Evolutionary conservation across 176 grass and related monocot species (phyloP).

Genomic region (Cenchrus americanus): DNA sequence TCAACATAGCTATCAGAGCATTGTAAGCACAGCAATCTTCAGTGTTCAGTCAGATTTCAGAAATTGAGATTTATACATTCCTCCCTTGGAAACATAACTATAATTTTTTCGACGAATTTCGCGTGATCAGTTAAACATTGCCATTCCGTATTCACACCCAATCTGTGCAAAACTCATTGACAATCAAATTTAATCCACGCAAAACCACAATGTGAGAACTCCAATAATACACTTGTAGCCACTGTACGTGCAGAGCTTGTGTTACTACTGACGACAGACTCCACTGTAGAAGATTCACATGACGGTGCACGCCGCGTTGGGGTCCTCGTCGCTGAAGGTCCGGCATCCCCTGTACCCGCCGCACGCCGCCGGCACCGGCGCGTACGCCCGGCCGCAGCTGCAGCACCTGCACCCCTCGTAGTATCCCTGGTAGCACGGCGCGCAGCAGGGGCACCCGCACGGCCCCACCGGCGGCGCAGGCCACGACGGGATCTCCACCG

Average conservation of each 20-base stretch:
- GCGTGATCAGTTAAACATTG: no score
- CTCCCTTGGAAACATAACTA: no score
- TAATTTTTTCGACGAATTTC: no score
- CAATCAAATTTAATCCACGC: not conserved
- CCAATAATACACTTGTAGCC: no score
- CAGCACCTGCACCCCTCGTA: constrained; percentile 49
- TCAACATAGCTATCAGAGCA: no score
- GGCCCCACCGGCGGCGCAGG: constrained; percentile 13
- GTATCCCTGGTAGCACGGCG: constrained; percentile 54
- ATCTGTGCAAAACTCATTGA: not conserved
- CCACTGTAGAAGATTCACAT: no score
- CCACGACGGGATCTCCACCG: constrained; percentile 47
- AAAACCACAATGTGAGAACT: not conserved
- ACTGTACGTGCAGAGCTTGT: not conserved
- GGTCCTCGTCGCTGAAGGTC: constrained; percentile 57
- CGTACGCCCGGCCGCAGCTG: constrained; percentile 32
- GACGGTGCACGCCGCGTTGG: constrained; percentile 46
- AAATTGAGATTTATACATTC: no score
- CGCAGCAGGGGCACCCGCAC: constrained; percentile 45
- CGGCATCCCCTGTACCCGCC: constrained; percentile 43
- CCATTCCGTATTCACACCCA: no score
- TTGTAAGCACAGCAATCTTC: no score
- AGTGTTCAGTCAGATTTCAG: no score
- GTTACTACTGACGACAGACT: not conserved
- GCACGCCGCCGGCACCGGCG: not conserved